Conservation (phyloP, 345 rosid species). For the Cardiospermum halicacabum region DNA sequence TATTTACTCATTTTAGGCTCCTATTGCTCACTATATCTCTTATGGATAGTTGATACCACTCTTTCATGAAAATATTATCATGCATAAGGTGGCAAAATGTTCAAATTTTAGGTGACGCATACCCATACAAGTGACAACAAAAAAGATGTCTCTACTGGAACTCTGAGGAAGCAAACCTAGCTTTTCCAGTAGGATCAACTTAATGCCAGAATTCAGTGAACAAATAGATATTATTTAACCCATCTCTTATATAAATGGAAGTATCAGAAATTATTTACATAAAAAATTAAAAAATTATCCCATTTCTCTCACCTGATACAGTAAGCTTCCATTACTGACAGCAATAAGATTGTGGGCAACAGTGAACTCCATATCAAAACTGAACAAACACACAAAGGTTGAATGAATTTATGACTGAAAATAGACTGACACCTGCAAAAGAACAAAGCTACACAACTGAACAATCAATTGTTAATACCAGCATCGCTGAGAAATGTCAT, state of each 20-base stretch:
- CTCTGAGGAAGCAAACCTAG: background rate
- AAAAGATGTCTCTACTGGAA: background rate
- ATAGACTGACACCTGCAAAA: background rate
- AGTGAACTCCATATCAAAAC: conserved; percentile 92
- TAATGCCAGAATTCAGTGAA: background rate
- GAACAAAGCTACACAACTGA: conserved; percentile 7
- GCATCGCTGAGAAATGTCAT: conserved; percentile 78
- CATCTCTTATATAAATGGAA: background rate
- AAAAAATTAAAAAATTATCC: conserved; percentile 1
- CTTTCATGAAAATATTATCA: background rate
- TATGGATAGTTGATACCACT: background rate
- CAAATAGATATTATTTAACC: background rate
- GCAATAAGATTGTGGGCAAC: conserved; percentile 89
- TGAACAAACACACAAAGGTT: conserved; percentile 28
- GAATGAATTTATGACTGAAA: background rate
- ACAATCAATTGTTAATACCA: conserved; percentile 52
- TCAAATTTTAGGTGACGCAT: background rate
- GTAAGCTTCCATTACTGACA: conserved; percentile 81
- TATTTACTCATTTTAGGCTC: no score
- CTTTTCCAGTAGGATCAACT: background rate
- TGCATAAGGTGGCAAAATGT: background rate
- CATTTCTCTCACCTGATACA: conserved; percentile 65
- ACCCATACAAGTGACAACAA: background rate
- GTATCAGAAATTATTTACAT: background rate
- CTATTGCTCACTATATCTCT: background rate